Evolutionary conservation across 345 rosid genomes (phyloP).

Genomic region (Gossypium longicalyx): DNA sequence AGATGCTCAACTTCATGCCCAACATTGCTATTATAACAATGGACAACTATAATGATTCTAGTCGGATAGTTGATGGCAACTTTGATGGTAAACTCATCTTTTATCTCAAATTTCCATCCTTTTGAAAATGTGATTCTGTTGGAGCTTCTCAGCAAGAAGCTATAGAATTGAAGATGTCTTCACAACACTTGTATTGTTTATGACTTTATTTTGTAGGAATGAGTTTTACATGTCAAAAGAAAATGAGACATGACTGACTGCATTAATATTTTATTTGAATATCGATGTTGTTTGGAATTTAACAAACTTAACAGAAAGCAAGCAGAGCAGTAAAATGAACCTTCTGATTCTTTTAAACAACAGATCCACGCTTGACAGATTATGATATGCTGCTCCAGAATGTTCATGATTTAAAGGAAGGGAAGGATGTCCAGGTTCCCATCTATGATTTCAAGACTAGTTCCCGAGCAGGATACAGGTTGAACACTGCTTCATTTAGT

Average conservation of each 20-base stretch:
- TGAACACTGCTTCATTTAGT: constrained; percentile 18
- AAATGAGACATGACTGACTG: neutral
- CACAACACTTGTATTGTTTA: neutral
- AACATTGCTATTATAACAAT: constrained; percentile 84
- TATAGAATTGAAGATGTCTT: neutral
- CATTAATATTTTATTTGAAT: neutral
- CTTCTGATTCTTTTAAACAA: constrained; percentile 6
- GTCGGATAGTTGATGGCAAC: constrained; percentile 90
- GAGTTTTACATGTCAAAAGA: neutral
- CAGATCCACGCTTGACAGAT: constrained; percentile 97
- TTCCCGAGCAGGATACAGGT: constrained; percentile 91
- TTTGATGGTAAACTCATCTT: constrained; percentile 61
- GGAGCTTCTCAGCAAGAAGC: neutral
- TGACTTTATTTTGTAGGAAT: neutral
- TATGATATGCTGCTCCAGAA: constrained; percentile 82
- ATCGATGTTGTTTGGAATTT: neutral
- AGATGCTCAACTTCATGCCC: constrained; percentile 78
- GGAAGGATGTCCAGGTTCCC: constrained; percentile 78
- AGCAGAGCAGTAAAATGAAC: neutral
- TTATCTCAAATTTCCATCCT: neutral
- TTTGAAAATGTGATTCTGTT: no score
- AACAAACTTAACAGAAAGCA: neutral
- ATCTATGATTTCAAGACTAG: constrained; percentile 94
- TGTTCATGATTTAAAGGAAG: constrained; percentile 70
- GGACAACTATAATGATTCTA: constrained; percentile 92